A percentile compares a stretch with the other conserved stretches of the same genome.
Conservation (phyloP, 108 stramenopile species). For the Epithemia pelagica region DNA sequence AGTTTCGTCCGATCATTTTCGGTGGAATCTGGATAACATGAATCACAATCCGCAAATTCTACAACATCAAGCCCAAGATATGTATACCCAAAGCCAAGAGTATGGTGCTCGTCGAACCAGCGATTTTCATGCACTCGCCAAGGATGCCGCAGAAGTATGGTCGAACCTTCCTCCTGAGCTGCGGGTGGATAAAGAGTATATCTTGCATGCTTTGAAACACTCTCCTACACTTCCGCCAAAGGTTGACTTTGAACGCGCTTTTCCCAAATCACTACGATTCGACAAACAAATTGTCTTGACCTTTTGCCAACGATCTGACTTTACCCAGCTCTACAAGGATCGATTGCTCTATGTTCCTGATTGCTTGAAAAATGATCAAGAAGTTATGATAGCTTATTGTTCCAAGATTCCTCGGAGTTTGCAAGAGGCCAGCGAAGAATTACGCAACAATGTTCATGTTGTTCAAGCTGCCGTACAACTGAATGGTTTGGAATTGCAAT, state of each 20-base stretch:
- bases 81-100: too few species aligned
- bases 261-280: constrained; percentile 23
- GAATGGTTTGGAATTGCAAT: constrained; percentile 30
- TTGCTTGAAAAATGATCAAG: constrained; percentile 20
- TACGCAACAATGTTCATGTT: constrained; percentile 19
- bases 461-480: constrained; percentile 21
- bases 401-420: constrained; percentile 25
- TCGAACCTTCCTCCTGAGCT: constrained; percentile 4
- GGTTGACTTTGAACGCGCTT: constrained; percentile 29
- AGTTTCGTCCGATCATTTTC: too few species aligned
- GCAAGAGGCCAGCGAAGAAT: constrained; percentile 23
- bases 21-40: too few species aligned
- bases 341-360: constrained; percentile 28
- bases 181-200: constrained; percentile 23
- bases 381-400: constrained; percentile 36
- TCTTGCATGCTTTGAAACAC: constrained; percentile 16
- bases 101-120: too few species aligned
- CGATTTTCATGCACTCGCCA: neutral
- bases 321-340: constrained; percentile 17
- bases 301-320: constrained; percentile 27
- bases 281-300: constrained; percentile 29
- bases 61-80: too few species aligned
- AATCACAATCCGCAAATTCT: too few species aligned
- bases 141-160: constrained; percentile 12
- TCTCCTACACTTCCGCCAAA: constrained; percentile 17